Base-by-base conservation (phyloP, 495 filamentous ascomycete species). In the Penicillium ochrochloron region DNA sequence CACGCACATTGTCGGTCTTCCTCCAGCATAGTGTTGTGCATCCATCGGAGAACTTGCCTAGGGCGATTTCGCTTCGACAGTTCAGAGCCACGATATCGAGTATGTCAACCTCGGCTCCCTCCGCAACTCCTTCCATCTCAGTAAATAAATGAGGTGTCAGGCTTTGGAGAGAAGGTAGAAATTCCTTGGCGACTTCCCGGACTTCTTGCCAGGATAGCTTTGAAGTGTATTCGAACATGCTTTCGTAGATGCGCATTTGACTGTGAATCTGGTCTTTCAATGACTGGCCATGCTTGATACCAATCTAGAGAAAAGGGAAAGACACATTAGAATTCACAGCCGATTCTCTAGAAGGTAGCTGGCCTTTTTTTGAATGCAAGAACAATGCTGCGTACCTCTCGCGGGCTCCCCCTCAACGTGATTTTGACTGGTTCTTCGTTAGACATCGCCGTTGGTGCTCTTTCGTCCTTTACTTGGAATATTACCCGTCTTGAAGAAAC, bases 11-110 rank as follows among this genome's bases (percentile, higher is more conserved):
- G n/a, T 73, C 66, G 31, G 61, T 60, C 11, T 70, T 80, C 63
- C 78, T 76, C 84, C 83, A 89, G 12, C 77, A 82, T 2, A 91
- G 60, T 35, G 82, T 80, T 4, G 89, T 89, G 62, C 89, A 90
- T 25, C 88, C 88, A 62, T 91, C 89, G 11, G 80, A 80, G 65
- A 87, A 88, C 42, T 81, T 72, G 3, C 89, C 89, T 54, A 88
- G 85, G 0, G 84, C 80, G 60, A 91, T 90, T 74, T 91, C 88
- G 5, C 86, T 90, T 21, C 89, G 82, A 21, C 88, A 82, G 61
- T 92, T 91, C 44, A 90, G 63, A 7, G 89, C 87, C 9, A 90
- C 73, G 44, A 92, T 87, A 61, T 88, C 85, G 0, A 83, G 67
- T 31, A 89, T 75, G 14, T 79, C 68, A 15, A 83, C 63, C 2